These are phyloP conservation scores for Ceratocystis smalleyi DNA, from an alignment of 2,329 filamentous ascomycete genomes.

Conservation along the genomic window DNA sequence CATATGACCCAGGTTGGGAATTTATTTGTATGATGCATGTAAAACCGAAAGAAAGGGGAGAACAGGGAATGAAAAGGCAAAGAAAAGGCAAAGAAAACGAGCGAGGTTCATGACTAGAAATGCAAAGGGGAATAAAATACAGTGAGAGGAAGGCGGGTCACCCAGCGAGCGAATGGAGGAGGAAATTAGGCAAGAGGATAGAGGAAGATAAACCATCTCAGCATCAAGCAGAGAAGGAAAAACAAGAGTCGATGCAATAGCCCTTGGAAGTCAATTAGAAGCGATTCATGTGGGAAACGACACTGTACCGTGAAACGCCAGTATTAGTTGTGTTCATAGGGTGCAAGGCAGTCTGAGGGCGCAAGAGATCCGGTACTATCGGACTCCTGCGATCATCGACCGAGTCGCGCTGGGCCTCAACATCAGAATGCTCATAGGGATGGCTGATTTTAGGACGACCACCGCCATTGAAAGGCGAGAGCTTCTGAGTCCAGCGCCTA, in stretches of 20 bases:
- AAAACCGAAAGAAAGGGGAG: not conserved
- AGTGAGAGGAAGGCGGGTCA: not conserved
- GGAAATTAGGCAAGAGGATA: not conserved
- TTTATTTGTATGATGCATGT: not conserved
- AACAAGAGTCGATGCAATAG: not conserved
- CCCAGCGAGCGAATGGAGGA: not conserved
- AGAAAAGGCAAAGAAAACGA: not conserved
- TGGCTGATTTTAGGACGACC: constrained; percentile 31
- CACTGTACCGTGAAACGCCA: constrained; percentile 33
- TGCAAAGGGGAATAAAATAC: not conserved
- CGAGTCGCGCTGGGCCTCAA: constrained; percentile 20
- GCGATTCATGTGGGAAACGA: constrained; percentile 33
- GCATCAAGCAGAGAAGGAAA: not conserved
- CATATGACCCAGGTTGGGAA: not conserved
- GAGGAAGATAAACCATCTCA: not conserved
- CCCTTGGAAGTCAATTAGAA: constrained; percentile 26
- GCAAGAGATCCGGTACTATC: constrained; percentile 37
- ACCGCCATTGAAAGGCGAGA: constrained; percentile 23
- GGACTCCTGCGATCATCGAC: constrained; percentile 32
- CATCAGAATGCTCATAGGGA: constrained; percentile 24
- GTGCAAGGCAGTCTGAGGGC: constrained; percentile 43
- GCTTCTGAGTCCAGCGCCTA: constrained; percentile 23
- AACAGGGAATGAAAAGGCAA: no score
- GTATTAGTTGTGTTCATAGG: constrained; percentile 29
- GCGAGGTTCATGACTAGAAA: not conserved